Evolutionary conservation across 1,284 basidiomycete genomes (phyloP), one percentile per base, ranked within the genome.

Genomic region (Ustilago loliicola): DNA sequence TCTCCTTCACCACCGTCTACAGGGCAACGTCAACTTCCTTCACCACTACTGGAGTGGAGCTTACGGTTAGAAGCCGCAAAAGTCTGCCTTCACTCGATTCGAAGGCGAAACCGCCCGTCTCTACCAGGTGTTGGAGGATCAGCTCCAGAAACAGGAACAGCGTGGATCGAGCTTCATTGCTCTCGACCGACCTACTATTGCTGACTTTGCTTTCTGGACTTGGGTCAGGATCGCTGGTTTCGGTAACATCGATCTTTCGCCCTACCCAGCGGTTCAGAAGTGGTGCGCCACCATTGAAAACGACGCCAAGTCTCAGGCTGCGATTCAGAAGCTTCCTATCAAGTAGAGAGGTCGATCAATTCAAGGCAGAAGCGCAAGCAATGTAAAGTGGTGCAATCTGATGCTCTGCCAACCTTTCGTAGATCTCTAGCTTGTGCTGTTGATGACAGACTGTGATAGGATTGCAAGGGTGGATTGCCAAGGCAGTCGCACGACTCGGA

Each of bases 111-210:
- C 74, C 17, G 65, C 77, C 10, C 82, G 83, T 42, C 75, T 84
- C 9, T 81, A 81, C 72, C 59, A 72, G 50, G 54, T 84, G 0
- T 66, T 82, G 25, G 82, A 84, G 23, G 74, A 72, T 3, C 83
- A 80, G 58, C 71, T 84, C 13, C 69, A 64, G 51, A 54, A 53
- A 27, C 82, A 83, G 67, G 36, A 66, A 27, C 42, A 71, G 65
- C 61, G 73, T 13, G 82, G 83, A 15, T 76, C 75, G 25, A 45
- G 61, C 57, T 84, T 65, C 48, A 66, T 84, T 38, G 83, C 75
- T 4, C 70, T 80, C 19, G 83, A 83, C 67, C 76, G 82, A 13
- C 79, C 79, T 25, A 83, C 82, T 15, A 74, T 83, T 29, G 83
- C 83, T 27, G 83, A 84, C 58, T 78, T 79, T 48, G 60, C 75